Percentiles rank a stretch among this genome's conserved stretches.
These are phyloP conservation scores for Podospora pseudocomata DNA, from an alignment of 495 filamentous ascomycete genomes.

Conservation along the genomic window DNA sequence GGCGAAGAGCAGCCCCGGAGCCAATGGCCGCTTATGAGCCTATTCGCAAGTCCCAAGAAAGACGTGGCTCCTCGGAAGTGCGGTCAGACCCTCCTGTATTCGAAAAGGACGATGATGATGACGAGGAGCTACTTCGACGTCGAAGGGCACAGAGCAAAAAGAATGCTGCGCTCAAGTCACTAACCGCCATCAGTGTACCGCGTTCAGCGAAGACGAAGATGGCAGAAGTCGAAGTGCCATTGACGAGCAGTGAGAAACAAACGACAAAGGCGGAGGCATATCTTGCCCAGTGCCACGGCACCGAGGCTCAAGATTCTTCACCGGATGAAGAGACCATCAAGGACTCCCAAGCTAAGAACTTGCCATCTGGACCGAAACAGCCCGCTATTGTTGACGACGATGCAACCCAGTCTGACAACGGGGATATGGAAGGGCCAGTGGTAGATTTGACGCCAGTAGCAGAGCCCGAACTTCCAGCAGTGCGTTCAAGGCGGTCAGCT, in stretches of 20 bases:
- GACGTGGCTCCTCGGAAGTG: constrained; percentile 21
- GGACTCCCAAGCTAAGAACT: constrained; percentile 29
- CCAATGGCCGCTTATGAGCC: constrained; percentile 34
- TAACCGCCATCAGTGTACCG: constrained; percentile 38
- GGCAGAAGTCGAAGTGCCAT: constrained; percentile 32
- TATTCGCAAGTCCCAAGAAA: constrained; percentile 35
- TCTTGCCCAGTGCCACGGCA: constrained; percentile 21
- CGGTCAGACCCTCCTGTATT: constrained; percentile 12
- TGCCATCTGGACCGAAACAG: constrained; percentile 9
- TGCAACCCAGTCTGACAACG: constrained; percentile 24
- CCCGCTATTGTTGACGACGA: constrained; percentile 15
- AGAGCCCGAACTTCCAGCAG: constrained; percentile 11
- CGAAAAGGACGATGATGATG: constrained; percentile 26
- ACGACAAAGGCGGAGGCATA: constrained; percentile 23
- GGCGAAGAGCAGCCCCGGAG: constrained; percentile 24
- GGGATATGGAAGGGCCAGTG: constrained; percentile 15
- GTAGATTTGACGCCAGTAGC: constrained; percentile 11
- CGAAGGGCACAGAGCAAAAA: constrained; percentile 30
- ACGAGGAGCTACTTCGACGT: constrained; percentile 19
- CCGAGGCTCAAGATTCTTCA: constrained; percentile 11
- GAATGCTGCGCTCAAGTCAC: constrained; percentile 35
- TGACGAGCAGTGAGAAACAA: constrained; percentile 12
- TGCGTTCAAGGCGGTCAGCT: neutral
- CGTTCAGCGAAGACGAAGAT: constrained; percentile 26
- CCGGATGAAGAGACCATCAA: constrained; percentile 30